Conservation (phyloP, 1,284 basidiomycete genomes). For the Lignosus rhinocerotis region DNA sequence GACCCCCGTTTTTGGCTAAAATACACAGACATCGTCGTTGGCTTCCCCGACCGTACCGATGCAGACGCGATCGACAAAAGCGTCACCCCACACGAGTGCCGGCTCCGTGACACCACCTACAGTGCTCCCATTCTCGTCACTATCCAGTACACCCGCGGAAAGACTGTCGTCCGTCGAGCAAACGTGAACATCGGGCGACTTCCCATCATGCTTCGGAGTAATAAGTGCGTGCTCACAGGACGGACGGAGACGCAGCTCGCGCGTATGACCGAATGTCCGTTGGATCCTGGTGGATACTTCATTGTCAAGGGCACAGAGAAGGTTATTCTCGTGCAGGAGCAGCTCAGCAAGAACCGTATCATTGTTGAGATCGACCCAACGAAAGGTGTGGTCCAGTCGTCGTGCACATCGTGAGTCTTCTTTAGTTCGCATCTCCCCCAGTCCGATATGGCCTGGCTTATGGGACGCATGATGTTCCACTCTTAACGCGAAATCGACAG, state of each 20-base stretch:
- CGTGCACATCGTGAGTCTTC: conserved; percentile 87
- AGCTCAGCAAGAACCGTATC: conserved; percentile 98
- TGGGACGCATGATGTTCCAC: neutral
- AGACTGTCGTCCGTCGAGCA: conserved; percentile 81
- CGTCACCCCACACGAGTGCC: conserved; percentile 97
- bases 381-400: conserved; percentile 93
- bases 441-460: neutral
- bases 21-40: conserved; percentile 94
- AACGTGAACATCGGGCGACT: conserved; percentile 91
- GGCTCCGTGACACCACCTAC: conserved; percentile 95
- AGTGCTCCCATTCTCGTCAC: conserved; percentile 93
- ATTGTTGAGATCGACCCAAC: conserved; percentile 94
- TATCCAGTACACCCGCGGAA: conserved; percentile 94
- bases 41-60: conserved; percentile 89
- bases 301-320: conserved; percentile 99
- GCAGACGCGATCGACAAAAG: conserved; percentile 77
- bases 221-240: conserved; percentile 88
- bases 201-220: conserved; percentile 97
- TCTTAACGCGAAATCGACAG: conserved; percentile 39
- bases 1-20: conserved; percentile 98
- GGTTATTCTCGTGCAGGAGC: conserved; percentile 99
- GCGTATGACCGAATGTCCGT: conserved; percentile 93
- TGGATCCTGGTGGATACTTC: conserved; percentile 99
- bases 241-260: conserved; percentile 83
- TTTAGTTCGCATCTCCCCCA: neutral